These are phyloP conservation scores for Glycine soja DNA, from an alignment of 306 rosid species.

Conservation along the genomic window DNA sequence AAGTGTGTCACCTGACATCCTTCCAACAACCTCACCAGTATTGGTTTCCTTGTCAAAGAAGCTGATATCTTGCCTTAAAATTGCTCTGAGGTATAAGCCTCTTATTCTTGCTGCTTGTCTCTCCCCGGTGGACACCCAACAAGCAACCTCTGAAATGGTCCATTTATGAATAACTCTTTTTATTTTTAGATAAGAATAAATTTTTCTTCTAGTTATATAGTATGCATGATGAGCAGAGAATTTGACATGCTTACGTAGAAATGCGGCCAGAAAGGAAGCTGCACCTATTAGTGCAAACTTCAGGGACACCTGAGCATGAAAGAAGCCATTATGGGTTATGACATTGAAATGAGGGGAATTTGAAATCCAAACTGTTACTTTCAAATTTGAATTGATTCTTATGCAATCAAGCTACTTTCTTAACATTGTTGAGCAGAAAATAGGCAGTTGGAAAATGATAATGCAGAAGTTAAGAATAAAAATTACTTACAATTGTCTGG, in stretches of 20 bases:
- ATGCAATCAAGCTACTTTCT: not conserved
- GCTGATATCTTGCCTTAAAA: slow-evolving; percentile 78
- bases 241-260: slow-evolving; percentile 61
- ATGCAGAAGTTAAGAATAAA: slow-evolving; percentile 1
- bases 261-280: slow-evolving; percentile 60
- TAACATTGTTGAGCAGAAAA: not conserved
- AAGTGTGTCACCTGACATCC: slow-evolving; percentile 87
- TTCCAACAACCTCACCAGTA: slow-evolving; percentile 73
- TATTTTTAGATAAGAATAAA: slow-evolving; percentile 6
- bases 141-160: slow-evolving; percentile 65
- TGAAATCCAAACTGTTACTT: not conserved
- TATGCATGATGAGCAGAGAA: slow-evolving; percentile 35
- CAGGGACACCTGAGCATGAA: slow-evolving; percentile 60
- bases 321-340: slow-evolving; percentile 23
- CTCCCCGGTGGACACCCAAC: slow-evolving; percentile 89
- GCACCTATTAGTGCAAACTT: slow-evolving; percentile 62
- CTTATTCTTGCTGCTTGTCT: slow-evolving; percentile 83
- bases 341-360: slow-evolving; percentile 31
- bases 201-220: not conserved
- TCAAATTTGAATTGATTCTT: not conserved
- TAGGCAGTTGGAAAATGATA: slow-evolving; percentile 18
- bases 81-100: slow-evolving; percentile 73
- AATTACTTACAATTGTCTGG: slow-evolving; percentile 5
- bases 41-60: slow-evolving; percentile 76
- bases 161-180: slow-evolving; percentile 6